Evolutionary conservation across 768 basidiomycete species (phyloP).

Genomic region (Sistotremastrum suecicum): DNA sequence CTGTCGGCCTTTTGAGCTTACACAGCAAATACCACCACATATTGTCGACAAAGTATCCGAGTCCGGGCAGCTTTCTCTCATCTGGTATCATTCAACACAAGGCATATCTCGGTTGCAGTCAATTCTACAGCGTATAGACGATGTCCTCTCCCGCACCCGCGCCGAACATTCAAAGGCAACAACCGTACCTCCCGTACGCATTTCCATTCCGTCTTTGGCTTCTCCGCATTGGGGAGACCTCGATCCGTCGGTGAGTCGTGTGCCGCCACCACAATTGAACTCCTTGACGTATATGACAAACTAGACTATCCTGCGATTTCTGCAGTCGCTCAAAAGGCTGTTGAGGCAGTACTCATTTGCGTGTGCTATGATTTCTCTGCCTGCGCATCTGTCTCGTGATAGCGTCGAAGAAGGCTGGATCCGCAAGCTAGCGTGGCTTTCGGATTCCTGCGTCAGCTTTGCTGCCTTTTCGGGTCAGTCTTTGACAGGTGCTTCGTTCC

Average conservation of each 20-base stretch:
- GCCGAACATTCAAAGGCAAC: too few species aligned
- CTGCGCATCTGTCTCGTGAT: slow-evolving; percentile 45
- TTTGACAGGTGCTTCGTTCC: slow-evolving; percentile 2
- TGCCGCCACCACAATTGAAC: not conserved
- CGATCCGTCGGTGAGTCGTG: slow-evolving; percentile 31
- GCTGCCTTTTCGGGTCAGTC: slow-evolving; percentile 65
- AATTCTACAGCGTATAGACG: too few species aligned
- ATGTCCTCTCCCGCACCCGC: too few species aligned
- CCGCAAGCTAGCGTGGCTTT: slow-evolving; percentile 64
- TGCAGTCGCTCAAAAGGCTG: slow-evolving; percentile 49
- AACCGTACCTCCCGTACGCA: slow-evolving; percentile 24
- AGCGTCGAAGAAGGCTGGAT: slow-evolving; percentile 61
- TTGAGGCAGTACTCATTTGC: slow-evolving; percentile 42
- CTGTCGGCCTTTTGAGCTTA: slow-evolving; percentile 63
- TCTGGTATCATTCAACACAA: not conserved
- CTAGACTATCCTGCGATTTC: slow-evolving; percentile 59
- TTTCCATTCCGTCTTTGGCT: slow-evolving; percentile 51
- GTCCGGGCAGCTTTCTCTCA: slow-evolving; percentile 21
- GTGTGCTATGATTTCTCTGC: slow-evolving; percentile 56
- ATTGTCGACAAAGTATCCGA: slow-evolving; percentile 30
- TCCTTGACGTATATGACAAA: slow-evolving; percentile 5
- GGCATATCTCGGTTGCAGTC: not conserved
- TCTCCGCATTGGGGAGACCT: slow-evolving; percentile 60
- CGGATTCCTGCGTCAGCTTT: slow-evolving; percentile 63
- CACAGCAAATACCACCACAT: slow-evolving; percentile 38